Percentiles rank a stretch among this genome's conserved stretches.
phyloP scores from a whole-genome alignment of 108 stramenopile genomes.

The Heterococcus sp. region DNA sequence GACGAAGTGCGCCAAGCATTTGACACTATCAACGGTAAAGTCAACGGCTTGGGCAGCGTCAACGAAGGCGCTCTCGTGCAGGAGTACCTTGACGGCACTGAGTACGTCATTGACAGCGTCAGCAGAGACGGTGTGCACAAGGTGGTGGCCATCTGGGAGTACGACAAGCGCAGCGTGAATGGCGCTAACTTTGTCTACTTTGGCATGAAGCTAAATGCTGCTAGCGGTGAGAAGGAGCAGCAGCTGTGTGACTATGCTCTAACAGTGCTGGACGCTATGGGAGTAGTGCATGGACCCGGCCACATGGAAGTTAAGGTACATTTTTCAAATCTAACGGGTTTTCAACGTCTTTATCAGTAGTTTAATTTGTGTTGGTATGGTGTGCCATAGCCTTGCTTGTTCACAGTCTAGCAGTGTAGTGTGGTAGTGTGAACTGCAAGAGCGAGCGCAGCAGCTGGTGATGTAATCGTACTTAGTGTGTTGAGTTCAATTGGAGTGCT shows the following conservation, averaged over 20 bases:
- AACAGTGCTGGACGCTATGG: conserved; percentile 57
- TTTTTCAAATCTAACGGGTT: no score
- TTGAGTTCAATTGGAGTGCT: no score
- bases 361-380: no score
- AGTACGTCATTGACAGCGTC: conserved; percentile 88
- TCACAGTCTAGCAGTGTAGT: no score
- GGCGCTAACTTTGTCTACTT: conserved; percentile 77
- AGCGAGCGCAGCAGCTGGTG: no score
- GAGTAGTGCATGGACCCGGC: conserved; percentile 9
- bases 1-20: conserved; percentile 83
- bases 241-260: conserved; percentile 72
- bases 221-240: conserved; percentile 49
- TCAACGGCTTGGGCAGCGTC: conserved; percentile 69
- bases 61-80: conserved; percentile 72
- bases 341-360: no score
- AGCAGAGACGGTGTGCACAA: conserved; percentile 78
- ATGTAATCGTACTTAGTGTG: no score
- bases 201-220: conserved; percentile 59
- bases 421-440: no score
- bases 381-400: no score
- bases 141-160: conserved; percentile 87
- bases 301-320: conserved; percentile 42
- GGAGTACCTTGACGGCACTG: conserved; percentile 78
- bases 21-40: conserved; percentile 71
- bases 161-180: conserved; percentile 78